phyloP scores from a whole-genome alignment of 768 basidiomycete species.

The Mycena venus region DNA sequence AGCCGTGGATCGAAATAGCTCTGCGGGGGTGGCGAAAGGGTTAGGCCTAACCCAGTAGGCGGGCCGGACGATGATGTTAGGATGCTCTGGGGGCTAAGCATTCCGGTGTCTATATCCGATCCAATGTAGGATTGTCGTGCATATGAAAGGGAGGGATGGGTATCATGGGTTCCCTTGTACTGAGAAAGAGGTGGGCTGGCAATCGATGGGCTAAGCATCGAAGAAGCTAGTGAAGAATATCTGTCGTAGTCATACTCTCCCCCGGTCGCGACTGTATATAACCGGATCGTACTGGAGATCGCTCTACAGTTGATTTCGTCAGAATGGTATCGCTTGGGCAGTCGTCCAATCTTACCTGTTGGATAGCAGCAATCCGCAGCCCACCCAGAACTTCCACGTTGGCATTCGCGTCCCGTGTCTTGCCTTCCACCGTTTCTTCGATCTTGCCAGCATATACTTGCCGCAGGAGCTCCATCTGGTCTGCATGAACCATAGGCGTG shows the following conservation, averaged over 20 bases:
- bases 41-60: neutral
- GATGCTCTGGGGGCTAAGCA: conserved; percentile 11
- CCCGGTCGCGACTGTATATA: conserved; percentile 68
- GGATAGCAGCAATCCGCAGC: conserved; percentile 36
- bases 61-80: neutral
- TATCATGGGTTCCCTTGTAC: neutral
- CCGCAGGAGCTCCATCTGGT: conserved; percentile 26
- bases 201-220: conserved; percentile 20
- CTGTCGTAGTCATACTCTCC: conserved; percentile 78
- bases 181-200: neutral
- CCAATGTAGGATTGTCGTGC: conserved; percentile 6
- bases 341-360: conserved; percentile 33
- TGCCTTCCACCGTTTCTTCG: conserved; percentile 15
- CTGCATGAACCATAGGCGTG: conserved; percentile 74
- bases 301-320: conserved; percentile 42
- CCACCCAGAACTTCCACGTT: conserved; percentile 36
- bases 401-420: neutral
- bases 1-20: conserved; percentile 15
- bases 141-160: neutral
- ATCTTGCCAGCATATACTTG: conserved; percentile 29
- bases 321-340: neutral
- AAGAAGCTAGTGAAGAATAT: conserved; percentile 61
- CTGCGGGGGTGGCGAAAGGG: conserved; percentile 4
- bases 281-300: conserved; percentile 73
- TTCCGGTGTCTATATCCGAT: conserved; percentile 5